These are phyloP conservation scores for Phialemoniopsis sp. DNA, from an alignment of 2,329 filamentous ascomycete species.

Conservation along the genomic window DNA sequence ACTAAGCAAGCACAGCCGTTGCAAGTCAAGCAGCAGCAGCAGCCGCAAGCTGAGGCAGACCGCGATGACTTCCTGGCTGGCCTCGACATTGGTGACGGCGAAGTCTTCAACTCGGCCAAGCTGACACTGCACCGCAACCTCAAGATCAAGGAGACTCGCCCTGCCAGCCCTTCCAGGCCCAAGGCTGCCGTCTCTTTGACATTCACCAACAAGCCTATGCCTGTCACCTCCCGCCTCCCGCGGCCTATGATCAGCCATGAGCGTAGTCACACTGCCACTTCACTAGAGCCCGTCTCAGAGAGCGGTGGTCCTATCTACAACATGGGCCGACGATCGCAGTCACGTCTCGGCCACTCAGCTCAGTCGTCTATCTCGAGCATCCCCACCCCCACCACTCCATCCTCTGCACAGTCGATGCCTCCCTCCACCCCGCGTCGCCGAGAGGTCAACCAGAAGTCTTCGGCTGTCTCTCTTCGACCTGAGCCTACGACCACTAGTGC, in stretches of 20 bases:
- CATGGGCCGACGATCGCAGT: slow-evolving; percentile 58
- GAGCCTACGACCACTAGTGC: slow-evolving; percentile 63
- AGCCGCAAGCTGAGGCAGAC: slow-evolving; percentile 33
- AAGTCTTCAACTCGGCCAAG: slow-evolving; percentile 76
- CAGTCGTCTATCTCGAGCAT: slow-evolving; percentile 66
- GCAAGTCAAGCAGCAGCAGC: slow-evolving; percentile 14
- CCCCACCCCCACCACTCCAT: slow-evolving; percentile 55
- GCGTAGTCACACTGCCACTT: slow-evolving; percentile 62
- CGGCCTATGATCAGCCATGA: slow-evolving; percentile 67
- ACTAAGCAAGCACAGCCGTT: slow-evolving; percentile 11
- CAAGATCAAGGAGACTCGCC: slow-evolving; percentile 71
- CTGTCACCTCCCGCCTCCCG: slow-evolving; percentile 66
- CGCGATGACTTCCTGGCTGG: slow-evolving; percentile 80
- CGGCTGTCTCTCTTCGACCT: slow-evolving; percentile 47
- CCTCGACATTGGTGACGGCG: slow-evolving; percentile 80
- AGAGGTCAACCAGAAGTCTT: slow-evolving; percentile 52
- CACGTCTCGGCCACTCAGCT: slow-evolving; percentile 63
- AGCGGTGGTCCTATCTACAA: slow-evolving; percentile 67
- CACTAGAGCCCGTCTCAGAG: slow-evolving; percentile 90
- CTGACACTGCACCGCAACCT: slow-evolving; percentile 87
- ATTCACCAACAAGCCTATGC: slow-evolving; percentile 75
- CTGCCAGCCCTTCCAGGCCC: slow-evolving; percentile 65
- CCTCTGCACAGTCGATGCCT: slow-evolving; percentile 46
- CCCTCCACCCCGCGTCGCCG: slow-evolving; percentile 59
- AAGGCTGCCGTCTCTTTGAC: slow-evolving; percentile 81